phyloP scores from a whole-genome alignment of 2,329 filamentous ascomycete species.

The Pseudogymnoascus sp. region DNA sequence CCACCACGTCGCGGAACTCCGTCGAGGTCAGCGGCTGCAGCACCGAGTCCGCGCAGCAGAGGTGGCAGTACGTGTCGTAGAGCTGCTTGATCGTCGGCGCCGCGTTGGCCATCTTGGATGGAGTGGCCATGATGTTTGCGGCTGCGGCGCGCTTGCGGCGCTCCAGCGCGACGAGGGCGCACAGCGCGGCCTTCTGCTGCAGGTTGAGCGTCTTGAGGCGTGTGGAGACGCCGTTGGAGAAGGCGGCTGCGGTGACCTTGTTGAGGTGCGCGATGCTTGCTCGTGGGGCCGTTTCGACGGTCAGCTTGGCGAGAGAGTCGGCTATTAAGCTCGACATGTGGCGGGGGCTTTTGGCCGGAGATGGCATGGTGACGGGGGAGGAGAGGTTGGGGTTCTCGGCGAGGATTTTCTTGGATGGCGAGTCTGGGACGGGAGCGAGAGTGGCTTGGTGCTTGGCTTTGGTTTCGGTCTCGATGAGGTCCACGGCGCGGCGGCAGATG shows the following conservation, averaged over 20 bases:
- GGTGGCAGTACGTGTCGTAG: slow-evolving; percentile 71
- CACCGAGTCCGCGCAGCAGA: slow-evolving; percentile 82
- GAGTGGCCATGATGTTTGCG: slow-evolving; percentile 40
- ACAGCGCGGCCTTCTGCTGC: slow-evolving; percentile 92
- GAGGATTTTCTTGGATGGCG: slow-evolving; percentile 67
- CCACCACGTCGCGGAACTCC: slow-evolving; percentile 89
- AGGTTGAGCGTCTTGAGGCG: slow-evolving; percentile 82
- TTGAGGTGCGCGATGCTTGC: slow-evolving; percentile 88
- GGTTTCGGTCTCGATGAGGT: slow-evolving; percentile 80
- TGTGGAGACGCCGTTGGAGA: slow-evolving; percentile 80
- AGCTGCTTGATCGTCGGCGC: slow-evolving; percentile 78
- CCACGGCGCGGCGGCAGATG: slow-evolving; percentile 81
- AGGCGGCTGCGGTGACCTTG: slow-evolving; percentile 79
- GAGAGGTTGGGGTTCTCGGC: slow-evolving; percentile 74
- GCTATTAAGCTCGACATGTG: slow-evolving; percentile 21
- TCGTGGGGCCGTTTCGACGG: slow-evolving; percentile 71
- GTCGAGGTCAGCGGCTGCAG: slow-evolving; percentile 83
- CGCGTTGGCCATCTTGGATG: slow-evolving; percentile 50
- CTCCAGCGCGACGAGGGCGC: slow-evolving; percentile 80
- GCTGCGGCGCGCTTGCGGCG: slow-evolving; percentile 55
- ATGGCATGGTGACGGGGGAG: slow-evolving; percentile 36
- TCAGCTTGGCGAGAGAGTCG: slow-evolving; percentile 47
- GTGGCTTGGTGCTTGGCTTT: slow-evolving; percentile 62
- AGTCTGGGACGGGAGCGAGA: slow-evolving; percentile 45
- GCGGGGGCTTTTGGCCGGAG: slow-evolving; percentile 25